These are phyloP conservation scores for Fraxinus paxiana DNA, from an alignment of 305 asterid species.

Conservation along the genomic window DNA sequence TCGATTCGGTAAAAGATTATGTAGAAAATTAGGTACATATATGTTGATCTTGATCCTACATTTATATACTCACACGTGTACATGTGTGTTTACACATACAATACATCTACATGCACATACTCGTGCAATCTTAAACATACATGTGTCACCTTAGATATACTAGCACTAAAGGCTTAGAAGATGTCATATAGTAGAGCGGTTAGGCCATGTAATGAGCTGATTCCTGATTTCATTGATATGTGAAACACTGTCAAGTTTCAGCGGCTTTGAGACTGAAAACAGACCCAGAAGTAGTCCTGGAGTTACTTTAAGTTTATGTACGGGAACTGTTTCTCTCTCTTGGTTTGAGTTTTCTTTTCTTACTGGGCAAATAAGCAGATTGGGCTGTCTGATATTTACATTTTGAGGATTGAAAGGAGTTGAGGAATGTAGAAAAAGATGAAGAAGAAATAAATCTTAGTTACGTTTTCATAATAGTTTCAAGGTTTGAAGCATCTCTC, in stretches of 20 bases:
- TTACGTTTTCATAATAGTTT: neutral
- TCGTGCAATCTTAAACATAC: neutral
- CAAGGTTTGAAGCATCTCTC: neutral
- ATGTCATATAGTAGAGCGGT: neutral
- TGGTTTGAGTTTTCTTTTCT: neutral
- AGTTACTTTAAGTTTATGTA: neutral
- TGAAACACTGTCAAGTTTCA: neutral
- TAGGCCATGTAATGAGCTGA: neutral
- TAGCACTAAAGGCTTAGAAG: neutral
- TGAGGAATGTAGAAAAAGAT: neutral
- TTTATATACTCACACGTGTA: neutral
- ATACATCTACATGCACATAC: neutral
- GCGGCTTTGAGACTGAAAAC: neutral
- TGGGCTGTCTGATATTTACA: neutral
- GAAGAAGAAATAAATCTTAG: neutral
- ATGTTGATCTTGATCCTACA: neutral
- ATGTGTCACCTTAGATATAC: neutral
- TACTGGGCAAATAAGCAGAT: neutral
- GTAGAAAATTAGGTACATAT: too few relatives aligned
- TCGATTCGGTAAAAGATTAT: too few relatives aligned
- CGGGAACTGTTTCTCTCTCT: neutral
- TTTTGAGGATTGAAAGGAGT: neutral
- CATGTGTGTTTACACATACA: neutral
- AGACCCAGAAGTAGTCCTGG: neutral
- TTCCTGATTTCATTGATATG: neutral